Percentiles rank a stretch among this genome's conserved stretches.
Conservation (phyloP, 371 early-diverging fungal genomes). For the Cokeromyces recurvatus region DNA sequence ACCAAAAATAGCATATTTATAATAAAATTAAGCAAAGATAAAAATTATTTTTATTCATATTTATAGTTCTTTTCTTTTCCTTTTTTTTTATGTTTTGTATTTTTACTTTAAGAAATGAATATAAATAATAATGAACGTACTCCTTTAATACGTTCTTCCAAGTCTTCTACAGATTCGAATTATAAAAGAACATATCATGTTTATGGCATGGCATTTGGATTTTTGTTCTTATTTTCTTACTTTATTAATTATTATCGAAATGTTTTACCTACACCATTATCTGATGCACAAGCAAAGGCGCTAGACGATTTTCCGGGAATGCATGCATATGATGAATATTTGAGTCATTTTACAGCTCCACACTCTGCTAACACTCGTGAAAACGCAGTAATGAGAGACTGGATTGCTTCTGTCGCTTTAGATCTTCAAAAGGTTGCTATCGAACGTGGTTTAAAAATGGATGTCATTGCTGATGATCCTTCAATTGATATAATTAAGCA, state of each 20-base stretch:
- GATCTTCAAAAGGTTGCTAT: constrained; percentile 38
- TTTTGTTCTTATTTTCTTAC: constrained; percentile 12
- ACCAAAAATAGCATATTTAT: background rate
- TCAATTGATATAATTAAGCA: constrained; percentile 11
- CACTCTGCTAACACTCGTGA: constrained; percentile 54
- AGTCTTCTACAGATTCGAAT: background rate
- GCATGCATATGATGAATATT: constrained; percentile 49
- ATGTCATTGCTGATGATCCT: constrained; percentile 36
- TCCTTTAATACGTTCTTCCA: constrained; percentile 1
- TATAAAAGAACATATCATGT: constrained; percentile 8
- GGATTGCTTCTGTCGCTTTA: constrained; percentile 26
- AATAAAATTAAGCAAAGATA: background rate
- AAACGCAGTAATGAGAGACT: constrained; percentile 27
- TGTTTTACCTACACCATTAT: constrained; percentile 32
- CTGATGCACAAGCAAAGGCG: constrained; percentile 25
- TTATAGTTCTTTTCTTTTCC: no score
- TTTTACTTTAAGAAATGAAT: no score
- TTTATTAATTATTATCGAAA: constrained; percentile 16
- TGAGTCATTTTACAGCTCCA: constrained; percentile 47
- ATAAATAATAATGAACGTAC: constrained; percentile 1
- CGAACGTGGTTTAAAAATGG: constrained; percentile 29
- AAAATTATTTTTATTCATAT: background rate
- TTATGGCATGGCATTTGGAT: constrained; percentile 14
- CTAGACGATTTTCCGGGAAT: constrained; percentile 40
- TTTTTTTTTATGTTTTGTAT: no score